phyloP scores from a whole-genome alignment of 2,329 filamentous ascomycete species.

The Xylariaceae sp. region DNA sequence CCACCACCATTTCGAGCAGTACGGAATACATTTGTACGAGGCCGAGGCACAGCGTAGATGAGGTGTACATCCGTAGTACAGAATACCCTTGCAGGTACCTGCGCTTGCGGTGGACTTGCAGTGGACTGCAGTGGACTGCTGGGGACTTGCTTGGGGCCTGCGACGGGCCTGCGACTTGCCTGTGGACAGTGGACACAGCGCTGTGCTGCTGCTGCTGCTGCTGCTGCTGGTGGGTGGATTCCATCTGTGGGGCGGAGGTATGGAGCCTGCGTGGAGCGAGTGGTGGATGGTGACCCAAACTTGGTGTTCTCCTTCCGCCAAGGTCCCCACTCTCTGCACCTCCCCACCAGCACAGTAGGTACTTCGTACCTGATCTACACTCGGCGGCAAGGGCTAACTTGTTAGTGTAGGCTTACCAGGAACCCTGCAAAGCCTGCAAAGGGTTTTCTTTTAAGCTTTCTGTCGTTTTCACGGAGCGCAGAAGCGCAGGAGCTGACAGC shows the following conservation, averaged over 20 bases:
- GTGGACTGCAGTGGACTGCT: not conserved
- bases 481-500: not conserved
- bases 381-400: not conserved
- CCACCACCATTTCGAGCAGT: slow-evolving; percentile 19
- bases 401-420: not conserved
- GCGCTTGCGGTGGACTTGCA: not conserved
- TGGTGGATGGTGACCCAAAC: not conserved
- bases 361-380: not conserved
- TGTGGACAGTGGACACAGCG: too few species aligned
- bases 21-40: slow-evolving; percentile 1
- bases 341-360: not conserved
- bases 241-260: too few species aligned
- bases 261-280: not conserved
- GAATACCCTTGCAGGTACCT: slow-evolving; percentile 2
- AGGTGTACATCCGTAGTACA: slow-evolving; percentile 9
- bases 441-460: not conserved
- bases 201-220: too few species aligned
- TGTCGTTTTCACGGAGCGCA: not conserved
- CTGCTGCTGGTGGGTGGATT: too few species aligned
- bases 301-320: not conserved
- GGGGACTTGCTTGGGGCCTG: slow-evolving; percentile 3
- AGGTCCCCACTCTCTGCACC: not conserved
- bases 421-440: not conserved
- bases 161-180: not conserved
- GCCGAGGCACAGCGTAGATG: slow-evolving; percentile 10